Base-by-base conservation (phyloP, 2,329 filamentous ascomycete genomes). In the Colletotrichum sp. region DNA sequence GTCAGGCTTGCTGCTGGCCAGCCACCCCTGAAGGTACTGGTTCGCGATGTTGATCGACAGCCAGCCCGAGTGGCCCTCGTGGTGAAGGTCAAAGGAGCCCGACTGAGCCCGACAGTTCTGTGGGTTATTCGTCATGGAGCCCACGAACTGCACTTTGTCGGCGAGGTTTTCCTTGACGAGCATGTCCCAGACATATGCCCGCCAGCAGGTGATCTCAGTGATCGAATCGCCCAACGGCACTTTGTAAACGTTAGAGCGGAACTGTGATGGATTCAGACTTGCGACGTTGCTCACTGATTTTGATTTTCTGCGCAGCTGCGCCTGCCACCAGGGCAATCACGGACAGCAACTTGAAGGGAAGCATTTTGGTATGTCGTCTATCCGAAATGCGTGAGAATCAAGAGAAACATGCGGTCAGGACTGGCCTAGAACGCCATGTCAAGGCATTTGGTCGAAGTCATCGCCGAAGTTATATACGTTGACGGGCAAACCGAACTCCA, bases 181-280 rank as follows among this genome's bases (percentile, higher is more conserved):
- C 72, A 82, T 80, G 70, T 85, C 82, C 86, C 86, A 88, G 10
- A 88, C 80, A 24, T 84, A 75, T 15, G 85, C 81, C 8, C 87
- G 81, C 87, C 86, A 88, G 80, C 87, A 88, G 59, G 85, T 86
- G 69, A 87, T 85, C 75, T 87, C 86, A 2, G 87, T 88, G 79
- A 88, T 87, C 75, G 83, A 85, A 79, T 88, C 86, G 8, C 86
- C 86, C 16, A 88, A 81, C 7, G 84, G 85, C 60, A 78, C 69
- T 69, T 32, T 39, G n/a, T 3, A 16, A 24, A 34, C 2, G 16
- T n/a, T 60, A 71, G 60, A 32, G 5, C 10, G 2, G 2, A 5
- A 18, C 4, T 28, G 16, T 12, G 9, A 12, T 26, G 32, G 12
- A 26, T 15, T 34, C 1, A 1, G 8, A 16, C 24, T n/a, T 59